phyloP scores from a whole-genome alignment of 2,329 filamentous ascomycete species.

The Epichloe festucae region DNA sequence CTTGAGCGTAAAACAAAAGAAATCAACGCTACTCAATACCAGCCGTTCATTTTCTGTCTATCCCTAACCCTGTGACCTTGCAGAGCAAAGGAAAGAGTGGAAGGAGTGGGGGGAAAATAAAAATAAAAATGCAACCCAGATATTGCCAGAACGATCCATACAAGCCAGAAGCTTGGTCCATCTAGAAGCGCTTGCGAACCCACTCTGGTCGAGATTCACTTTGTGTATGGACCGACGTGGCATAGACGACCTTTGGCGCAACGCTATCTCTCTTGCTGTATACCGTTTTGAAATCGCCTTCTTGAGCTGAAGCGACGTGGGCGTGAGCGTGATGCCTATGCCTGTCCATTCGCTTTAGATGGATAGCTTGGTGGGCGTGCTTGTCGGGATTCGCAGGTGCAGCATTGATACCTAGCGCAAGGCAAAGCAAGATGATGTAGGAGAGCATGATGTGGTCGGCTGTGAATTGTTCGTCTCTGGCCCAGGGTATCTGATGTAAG shows the following conservation, averaged over 20 bases:
- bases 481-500: neutral
- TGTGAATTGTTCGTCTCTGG: neutral
- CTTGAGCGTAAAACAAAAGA: neutral
- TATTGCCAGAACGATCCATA: neutral
- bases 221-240: neutral
- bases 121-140: neutral
- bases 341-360: constrained; percentile 1
- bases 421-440: constrained; percentile 2
- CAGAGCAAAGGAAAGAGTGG: neutral
- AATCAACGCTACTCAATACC: neutral
- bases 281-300: neutral
- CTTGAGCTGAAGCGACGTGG: neutral
- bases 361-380: constrained; percentile 3
- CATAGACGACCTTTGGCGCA: neutral
- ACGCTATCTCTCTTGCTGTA: neutral
- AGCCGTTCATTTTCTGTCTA: neutral
- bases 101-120: neutral
- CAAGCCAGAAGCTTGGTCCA: neutral
- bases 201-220: constrained; percentile 5
- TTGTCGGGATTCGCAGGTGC: neutral
- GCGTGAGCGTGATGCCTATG: neutral
- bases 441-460: constrained; percentile 1
- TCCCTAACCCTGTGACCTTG: neutral
- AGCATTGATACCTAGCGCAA: constrained; percentile 3
- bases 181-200: constrained; percentile 5